Evolutionary conservation across 495 filamentous ascomycete species (phyloP), one percentile per base, ranked within the genome.

Genomic region (Thozetella sp.): DNA sequence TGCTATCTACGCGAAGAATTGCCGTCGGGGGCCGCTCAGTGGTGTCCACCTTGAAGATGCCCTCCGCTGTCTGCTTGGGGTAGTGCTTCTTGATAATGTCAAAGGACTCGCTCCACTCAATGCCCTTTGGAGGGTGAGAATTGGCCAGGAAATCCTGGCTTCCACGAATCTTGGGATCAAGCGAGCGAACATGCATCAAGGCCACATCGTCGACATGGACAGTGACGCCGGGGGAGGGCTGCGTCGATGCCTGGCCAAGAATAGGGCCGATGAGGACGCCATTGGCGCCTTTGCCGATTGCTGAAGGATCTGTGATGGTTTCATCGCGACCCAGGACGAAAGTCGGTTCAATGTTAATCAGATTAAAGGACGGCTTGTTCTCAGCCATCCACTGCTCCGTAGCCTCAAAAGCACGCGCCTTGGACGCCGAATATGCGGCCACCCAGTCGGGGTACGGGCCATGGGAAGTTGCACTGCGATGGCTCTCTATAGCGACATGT

Each of bases 371-470:
- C 10, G 43, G 43, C 20, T 48, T 11, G 20, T 72, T 68, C 25
- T 72, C 53, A 20, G 51, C 25, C 1, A 77, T 54, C 56, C 72
- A 80, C 2, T 61, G 50, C 26, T 78, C 64, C 2, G 71, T 65
- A 9, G 54, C 64, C n/a, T 70, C 58, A 4, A 76, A 59, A 17
- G 78, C 68, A 10, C 45, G 30, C 1, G 62, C 56, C 54, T 69
- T 69, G 45, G 56, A 53, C 15, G 62, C 67, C 4, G 59, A 10
- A 40, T 69, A 70, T 12, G 67, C 67, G 34, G 62, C 51, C 19
- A 67, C 61, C 6, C 40, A 6, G 40, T 59, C 37, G 2, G 24
- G 13, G 25, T 62, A 69, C 3, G 67, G 62, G 0, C 62, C 62
- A 22, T 59, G 27, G 19, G 59, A 53, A 6, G 58, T 60, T 3